Conservation (phyloP, 352 stramenopile genomes). For the Phytophthora uliginosa region DNA sequence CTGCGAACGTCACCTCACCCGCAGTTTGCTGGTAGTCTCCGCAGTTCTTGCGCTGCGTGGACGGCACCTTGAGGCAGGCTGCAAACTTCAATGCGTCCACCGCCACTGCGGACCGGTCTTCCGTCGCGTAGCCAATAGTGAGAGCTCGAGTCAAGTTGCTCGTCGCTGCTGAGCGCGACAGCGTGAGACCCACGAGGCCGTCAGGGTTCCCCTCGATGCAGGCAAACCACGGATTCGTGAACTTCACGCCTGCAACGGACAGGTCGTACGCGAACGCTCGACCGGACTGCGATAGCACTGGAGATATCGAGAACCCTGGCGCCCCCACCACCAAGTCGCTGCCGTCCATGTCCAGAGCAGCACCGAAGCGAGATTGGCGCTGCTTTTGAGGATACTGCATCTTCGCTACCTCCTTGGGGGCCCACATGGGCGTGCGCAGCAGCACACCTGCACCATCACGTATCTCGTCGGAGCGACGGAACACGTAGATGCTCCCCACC, state of each 20-base stretch:
- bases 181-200: conserved; percentile 68
- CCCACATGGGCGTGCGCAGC: conserved; percentile 71
- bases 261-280: conserved; percentile 81
- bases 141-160: conserved; percentile 60
- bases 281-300: conserved; percentile 45
- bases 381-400: conserved; percentile 83
- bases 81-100: conserved; percentile 70
- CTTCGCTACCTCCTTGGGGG: conserved; percentile 78
- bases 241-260: conserved; percentile 59
- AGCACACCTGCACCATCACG: conserved; percentile 78
- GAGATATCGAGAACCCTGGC: conserved; percentile 63
- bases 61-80: conserved; percentile 64
- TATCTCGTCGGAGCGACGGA: conserved; percentile 66
- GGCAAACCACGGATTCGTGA: conserved; percentile 65
- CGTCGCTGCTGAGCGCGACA: conserved; percentile 43
- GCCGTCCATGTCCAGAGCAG: conserved; percentile 61
- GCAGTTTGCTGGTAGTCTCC: conserved; percentile 80
- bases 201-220: conserved; percentile 74
- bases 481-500: conserved; percentile 80
- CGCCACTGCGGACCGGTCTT: conserved; percentile 71
- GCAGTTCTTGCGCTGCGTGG: conserved; percentile 70
- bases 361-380: conserved; percentile 61
- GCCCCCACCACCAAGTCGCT: conserved; percentile 69
- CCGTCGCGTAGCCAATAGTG: conserved; percentile 80
- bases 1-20: conserved; percentile 92